phyloP scores from a whole-genome alignment of 1,284 basidiomycete genomes.

The Leccinum fuscescens region DNA sequence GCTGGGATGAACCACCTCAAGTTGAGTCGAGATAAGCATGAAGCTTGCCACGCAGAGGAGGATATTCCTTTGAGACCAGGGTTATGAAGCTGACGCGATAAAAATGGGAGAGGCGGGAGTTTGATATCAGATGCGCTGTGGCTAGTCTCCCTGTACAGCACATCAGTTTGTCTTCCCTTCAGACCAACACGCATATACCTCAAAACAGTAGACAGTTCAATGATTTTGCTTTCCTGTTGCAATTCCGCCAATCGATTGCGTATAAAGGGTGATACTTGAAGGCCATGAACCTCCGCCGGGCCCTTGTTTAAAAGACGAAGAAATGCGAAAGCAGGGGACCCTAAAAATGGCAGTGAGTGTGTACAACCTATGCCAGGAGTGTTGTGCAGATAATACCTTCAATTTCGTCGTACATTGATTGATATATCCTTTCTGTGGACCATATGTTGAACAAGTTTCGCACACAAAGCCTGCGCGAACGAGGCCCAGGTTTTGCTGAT shows the following conservation, averaged over 20 bases:
- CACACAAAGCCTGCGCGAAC: constrained; percentile 62
- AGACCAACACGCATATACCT: constrained; percentile 41
- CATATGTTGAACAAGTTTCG: constrained; percentile 88
- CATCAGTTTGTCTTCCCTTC: constrained; percentile 13
- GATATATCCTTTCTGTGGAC: constrained; percentile 78
- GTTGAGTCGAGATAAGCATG: constrained; percentile 77
- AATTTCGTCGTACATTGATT: constrained; percentile 60
- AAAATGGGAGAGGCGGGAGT: constrained; percentile 35
- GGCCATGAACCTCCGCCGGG: constrained; percentile 60
- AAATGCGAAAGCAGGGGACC: constrained; percentile 69
- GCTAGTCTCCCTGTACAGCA: constrained; percentile 24
- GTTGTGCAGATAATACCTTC: constrained; percentile 42
- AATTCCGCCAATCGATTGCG: constrained; percentile 49
- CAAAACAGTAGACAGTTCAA: constrained; percentile 46
- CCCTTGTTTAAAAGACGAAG: constrained; percentile 66
- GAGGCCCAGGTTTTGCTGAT: constrained; percentile 51
- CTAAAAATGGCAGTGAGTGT: constrained; percentile 26
- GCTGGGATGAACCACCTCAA: constrained; percentile 82
- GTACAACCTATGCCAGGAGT: neutral
- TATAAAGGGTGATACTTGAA: constrained; percentile 60
- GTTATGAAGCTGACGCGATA: constrained; percentile 40
- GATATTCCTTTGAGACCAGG: constrained; percentile 64
- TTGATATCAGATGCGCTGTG: constrained; percentile 20
- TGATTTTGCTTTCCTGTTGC: constrained; percentile 43
- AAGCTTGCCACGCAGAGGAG: constrained; percentile 61